A percentile compares a stretch with the other conserved stretches of the same genome.
Conservation (phyloP, 2,329 filamentous ascomycete species). For the Paramyrothecium roridum region DNA sequence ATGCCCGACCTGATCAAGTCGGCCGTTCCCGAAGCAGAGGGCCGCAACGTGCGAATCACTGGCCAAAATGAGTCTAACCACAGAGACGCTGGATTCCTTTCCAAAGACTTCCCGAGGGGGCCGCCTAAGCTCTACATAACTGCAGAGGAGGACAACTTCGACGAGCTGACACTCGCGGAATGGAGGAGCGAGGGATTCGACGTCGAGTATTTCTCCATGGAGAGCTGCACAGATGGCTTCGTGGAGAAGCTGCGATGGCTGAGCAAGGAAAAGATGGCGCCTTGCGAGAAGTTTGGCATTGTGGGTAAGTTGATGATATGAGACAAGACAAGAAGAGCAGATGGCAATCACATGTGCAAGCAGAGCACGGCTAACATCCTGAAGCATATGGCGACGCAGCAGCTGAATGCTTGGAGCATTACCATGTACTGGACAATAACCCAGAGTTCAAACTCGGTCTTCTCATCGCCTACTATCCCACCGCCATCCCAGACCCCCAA, state of each 20-base stretch:
- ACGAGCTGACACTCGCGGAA: conserved; percentile 28
- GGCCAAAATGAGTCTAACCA: conserved; percentile 31
- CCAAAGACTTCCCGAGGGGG: conserved; percentile 31
- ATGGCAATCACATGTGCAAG: neutral
- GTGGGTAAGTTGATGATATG: conserved; percentile 25
- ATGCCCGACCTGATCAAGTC: conserved; percentile 24
- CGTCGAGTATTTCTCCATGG: conserved; percentile 39
- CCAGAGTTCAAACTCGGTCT: conserved; percentile 37
- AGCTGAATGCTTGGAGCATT: conserved; percentile 38
- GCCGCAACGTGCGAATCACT: conserved; percentile 24
- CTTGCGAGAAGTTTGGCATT: conserved; percentile 41
- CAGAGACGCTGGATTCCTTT: conserved; percentile 39
- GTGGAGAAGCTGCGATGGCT: conserved; percentile 27
- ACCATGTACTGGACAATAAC: conserved; percentile 41
- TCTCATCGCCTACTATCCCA: conserved; percentile 43
- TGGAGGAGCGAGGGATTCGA: conserved; percentile 41
- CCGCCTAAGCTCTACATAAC: conserved; percentile 39
- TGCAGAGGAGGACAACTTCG: conserved; percentile 39
- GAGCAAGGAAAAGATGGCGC: conserved; percentile 26
- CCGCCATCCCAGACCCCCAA: conserved; percentile 37
- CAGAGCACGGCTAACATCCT: neutral
- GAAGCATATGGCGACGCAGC: conserved; percentile 42
- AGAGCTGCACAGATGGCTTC: conserved; percentile 29
- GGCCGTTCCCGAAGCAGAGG: conserved; percentile 24
- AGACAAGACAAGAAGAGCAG: too few relatives aligned